phyloP scores from a whole-genome alignment of 2,329 filamentous ascomycete genomes.

The Pseudogymnoascus sp. region DNA sequence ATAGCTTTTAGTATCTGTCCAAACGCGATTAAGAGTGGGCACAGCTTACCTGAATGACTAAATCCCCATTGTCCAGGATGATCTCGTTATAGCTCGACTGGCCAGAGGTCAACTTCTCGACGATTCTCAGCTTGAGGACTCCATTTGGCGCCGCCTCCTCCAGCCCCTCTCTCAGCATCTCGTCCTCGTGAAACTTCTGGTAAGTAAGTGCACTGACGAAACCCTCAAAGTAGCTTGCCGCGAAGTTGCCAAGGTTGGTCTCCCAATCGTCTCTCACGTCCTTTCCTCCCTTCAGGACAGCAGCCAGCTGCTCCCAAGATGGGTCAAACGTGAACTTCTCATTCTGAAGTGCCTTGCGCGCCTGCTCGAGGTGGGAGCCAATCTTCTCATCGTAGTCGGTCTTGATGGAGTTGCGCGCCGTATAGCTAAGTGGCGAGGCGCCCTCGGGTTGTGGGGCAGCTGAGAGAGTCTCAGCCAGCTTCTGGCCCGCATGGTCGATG shows the following conservation, averaged over 20 bases:
- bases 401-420: constrained; percentile 36
- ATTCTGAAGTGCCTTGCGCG: constrained; percentile 30
- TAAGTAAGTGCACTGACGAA: constrained; percentile 35
- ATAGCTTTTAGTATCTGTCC: constrained; percentile 10
- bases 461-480: constrained; percentile 40
- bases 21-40: not conserved
- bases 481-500: constrained; percentile 30
- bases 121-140: constrained; percentile 16
- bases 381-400: constrained; percentile 38
- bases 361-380: constrained; percentile 32
- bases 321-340: constrained; percentile 39
- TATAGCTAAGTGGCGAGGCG: constrained; percentile 33
- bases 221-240: constrained; percentile 37
- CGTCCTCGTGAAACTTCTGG: constrained; percentile 36
- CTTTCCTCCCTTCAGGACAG: constrained; percentile 32
- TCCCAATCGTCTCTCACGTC: constrained; percentile 37
- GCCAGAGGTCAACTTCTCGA: constrained; percentile 15
- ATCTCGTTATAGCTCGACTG: constrained; percentile 30
- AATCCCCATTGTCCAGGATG: constrained; percentile 39
- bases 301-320: constrained; percentile 39
- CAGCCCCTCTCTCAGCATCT: constrained; percentile 21
- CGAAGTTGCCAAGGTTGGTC: constrained; percentile 34
- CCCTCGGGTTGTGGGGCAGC: constrained; percentile 30
- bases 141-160: constrained; percentile 17
- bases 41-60: constrained; percentile 42